Conservation (phyloP, 179 eudicot genomes). For the Carnegiea gigantea region DNA sequence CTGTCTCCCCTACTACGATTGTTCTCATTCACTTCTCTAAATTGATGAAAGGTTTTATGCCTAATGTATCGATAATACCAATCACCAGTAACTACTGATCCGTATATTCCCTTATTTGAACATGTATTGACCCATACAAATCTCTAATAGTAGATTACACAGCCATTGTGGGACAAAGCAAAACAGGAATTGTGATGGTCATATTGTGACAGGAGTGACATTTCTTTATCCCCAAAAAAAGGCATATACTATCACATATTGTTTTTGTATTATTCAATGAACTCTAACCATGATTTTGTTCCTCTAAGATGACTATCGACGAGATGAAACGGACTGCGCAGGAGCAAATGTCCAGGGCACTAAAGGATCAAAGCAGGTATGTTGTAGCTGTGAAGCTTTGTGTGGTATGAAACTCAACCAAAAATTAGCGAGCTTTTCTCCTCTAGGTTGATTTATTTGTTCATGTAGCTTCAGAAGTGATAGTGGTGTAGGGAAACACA, state of each 20-base stretch:
- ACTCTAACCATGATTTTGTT: constrained; percentile 17
- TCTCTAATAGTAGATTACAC: background rate
- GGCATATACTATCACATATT: background rate
- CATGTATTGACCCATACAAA: background rate
- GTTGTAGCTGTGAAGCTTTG: constrained; percentile 16
- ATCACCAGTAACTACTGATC: background rate
- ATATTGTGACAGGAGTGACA: background rate
- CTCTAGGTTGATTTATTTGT: background rate
- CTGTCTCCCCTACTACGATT: background rate
- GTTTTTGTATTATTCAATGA: background rate
- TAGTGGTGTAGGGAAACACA: background rate
- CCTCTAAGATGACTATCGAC: constrained; percentile 76
- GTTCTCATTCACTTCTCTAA: background rate
- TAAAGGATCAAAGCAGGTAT: constrained; percentile 73
- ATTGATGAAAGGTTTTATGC: background rate
- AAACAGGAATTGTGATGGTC: background rate
- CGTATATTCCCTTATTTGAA: background rate
- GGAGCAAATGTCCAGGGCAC: constrained; percentile 75
- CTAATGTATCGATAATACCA: background rate
- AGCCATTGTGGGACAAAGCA: background rate
- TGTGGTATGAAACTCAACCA: background rate
- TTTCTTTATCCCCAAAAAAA: background rate
- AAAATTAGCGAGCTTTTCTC: background rate
- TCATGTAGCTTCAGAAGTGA: background rate
- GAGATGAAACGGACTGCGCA: constrained; percentile 94